phyloP scores from a whole-genome alignment of 2,329 filamentous ascomycete genomes.

The Cladophialophora chaetospira region DNA sequence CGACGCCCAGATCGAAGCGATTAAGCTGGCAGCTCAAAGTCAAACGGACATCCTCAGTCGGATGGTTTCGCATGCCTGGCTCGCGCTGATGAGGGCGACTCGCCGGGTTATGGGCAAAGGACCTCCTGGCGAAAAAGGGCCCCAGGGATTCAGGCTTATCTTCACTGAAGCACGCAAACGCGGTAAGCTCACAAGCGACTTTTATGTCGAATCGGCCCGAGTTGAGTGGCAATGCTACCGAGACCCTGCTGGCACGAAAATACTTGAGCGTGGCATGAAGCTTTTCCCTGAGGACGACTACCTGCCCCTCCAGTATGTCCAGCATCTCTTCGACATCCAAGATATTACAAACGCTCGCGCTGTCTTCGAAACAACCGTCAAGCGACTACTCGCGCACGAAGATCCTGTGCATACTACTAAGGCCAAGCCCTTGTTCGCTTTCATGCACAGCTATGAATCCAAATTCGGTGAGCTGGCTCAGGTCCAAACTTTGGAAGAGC shows the following conservation, averaged over 20 bases:
- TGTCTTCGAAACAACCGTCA: constrained; percentile 93
- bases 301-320: constrained; percentile 94
- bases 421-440: constrained; percentile 81
- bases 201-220: constrained; percentile 89
- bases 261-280: constrained; percentile 91
- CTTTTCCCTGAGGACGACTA: constrained; percentile 91
- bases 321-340: constrained; percentile 87
- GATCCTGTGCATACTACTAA: constrained; percentile 74
- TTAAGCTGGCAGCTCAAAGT: constrained; percentile 66
- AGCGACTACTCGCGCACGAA: constrained; percentile 64
- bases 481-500: constrained; percentile 84
- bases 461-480: constrained; percentile 91
- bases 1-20: constrained; percentile 57
- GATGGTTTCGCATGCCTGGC: constrained; percentile 91
- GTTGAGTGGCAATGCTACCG: constrained; percentile 97
- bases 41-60: constrained; percentile 77
- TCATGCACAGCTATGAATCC: constrained; percentile 94
- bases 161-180: constrained; percentile 86
- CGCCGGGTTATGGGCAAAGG: constrained; percentile 86
- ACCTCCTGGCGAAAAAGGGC: constrained; percentile 65
- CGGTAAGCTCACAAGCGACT: constrained; percentile 87
- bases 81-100: constrained; percentile 90
- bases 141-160: constrained; percentile 74
- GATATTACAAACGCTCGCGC: constrained; percentile 94
- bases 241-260: constrained; percentile 87